phyloP scores from a whole-genome alignment of 129 eudicot genomes.

The Tagetes erecta region DNA sequence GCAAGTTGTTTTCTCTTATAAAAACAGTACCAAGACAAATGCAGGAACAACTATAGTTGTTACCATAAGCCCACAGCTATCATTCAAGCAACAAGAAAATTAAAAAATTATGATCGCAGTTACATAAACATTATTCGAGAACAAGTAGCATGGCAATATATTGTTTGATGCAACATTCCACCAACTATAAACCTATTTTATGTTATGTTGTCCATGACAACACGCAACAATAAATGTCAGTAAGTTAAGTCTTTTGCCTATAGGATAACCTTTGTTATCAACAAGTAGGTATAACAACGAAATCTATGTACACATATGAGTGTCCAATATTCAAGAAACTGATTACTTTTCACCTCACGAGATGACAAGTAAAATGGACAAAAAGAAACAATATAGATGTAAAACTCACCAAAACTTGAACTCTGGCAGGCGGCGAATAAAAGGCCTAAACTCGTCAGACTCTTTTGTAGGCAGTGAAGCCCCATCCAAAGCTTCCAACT shows the following conservation, averaged over 20 bases:
- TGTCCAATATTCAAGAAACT: background rate
- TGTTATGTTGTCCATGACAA: background rate
- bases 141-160: background rate
- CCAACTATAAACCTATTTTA: background rate
- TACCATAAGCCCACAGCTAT: background rate
- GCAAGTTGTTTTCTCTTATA: background rate
- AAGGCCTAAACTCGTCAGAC: constrained; percentile 53
- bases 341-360: background rate
- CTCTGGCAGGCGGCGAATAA: constrained; percentile 51
- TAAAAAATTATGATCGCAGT: background rate
- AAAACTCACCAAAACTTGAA: constrained; percentile 53
- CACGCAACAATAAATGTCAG: background rate
- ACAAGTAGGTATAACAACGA: background rate
- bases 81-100: background rate
- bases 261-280: background rate
- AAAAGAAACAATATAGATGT: background rate
- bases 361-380: background rate
- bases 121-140: background rate
- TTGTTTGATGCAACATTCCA: background rate
- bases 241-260: background rate
- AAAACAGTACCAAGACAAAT: constrained; percentile 14
- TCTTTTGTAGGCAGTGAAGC: constrained; percentile 45
- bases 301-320: background rate
- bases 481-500: constrained; percentile 53
- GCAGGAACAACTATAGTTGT: background rate